Evolutionary conservation across 768 basidiomycete genomes (phyloP).

Genomic region (Lanmaoa rubissima): DNA sequence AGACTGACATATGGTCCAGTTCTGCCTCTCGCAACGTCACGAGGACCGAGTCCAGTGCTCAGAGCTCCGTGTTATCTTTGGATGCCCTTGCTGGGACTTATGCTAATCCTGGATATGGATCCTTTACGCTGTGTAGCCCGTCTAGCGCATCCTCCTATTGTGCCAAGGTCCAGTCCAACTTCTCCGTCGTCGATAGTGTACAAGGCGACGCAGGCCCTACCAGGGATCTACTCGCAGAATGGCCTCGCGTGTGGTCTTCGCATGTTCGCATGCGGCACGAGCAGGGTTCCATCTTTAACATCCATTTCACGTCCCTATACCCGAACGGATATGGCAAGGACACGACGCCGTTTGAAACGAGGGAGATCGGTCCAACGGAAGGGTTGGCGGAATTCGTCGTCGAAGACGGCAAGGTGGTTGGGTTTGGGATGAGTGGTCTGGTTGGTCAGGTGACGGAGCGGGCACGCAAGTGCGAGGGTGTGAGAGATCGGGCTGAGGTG

Average conservation of each 20-base stretch:
- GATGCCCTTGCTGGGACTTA: constrained; percentile 38
- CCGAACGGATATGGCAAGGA: constrained; percentile 40
- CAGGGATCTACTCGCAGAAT: constrained; percentile 29
- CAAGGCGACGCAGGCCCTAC: not conserved
- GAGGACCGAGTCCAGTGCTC: not conserved
- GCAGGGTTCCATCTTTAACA: constrained; percentile 20
- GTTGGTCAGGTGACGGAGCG: constrained; percentile 19
- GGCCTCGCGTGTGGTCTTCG: constrained; percentile 36
- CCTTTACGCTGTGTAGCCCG: constrained; percentile 37
- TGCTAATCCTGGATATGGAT: constrained; percentile 36
- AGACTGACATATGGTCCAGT: not conserved
- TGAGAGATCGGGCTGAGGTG: constrained; percentile 30
- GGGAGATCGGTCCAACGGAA: not conserved
- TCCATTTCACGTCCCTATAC: constrained; percentile 29
- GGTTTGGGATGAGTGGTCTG: constrained; percentile 27
- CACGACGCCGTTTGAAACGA: constrained; percentile 31
- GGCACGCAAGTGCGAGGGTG: constrained; percentile 15
- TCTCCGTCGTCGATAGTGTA: constrained; percentile 25
- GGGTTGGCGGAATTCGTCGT: constrained; percentile 24
- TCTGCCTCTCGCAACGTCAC: not conserved
- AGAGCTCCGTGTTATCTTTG: constrained; percentile 8
- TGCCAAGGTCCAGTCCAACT: constrained; percentile 26
- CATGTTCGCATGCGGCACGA: constrained; percentile 34
- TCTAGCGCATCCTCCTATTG: constrained; percentile 23
- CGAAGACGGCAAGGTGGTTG: constrained; percentile 27